A percentile compares a stretch with the other conserved stretches of the same genome.
These are phyloP conservation scores for Backusella psychrophila DNA, from an alignment of 192 early-diverging fungal species.

Conservation along the genomic window DNA sequence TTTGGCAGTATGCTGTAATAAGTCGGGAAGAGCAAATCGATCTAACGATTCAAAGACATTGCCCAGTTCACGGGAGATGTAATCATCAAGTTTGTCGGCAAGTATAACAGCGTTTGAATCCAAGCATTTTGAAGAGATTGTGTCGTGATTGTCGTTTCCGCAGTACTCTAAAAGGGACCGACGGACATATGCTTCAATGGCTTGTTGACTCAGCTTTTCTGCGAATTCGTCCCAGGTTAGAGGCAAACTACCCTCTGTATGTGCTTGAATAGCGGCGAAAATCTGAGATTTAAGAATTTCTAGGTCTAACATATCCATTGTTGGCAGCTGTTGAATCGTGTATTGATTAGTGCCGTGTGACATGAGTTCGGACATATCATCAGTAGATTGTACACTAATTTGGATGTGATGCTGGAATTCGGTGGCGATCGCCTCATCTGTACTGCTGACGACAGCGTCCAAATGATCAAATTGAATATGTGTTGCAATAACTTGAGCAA, in stretches of 20 bases:
- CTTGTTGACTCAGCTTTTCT: conserved; percentile 18
- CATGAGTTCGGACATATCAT: neutral
- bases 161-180: conserved; percentile 6
- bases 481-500: conserved; percentile 20
- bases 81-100: conserved; percentile 15
- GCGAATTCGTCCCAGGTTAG: conserved; percentile 24
- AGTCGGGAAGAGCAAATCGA: conserved; percentile 12
- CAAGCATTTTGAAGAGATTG: conserved; percentile 9
- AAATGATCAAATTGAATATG: conserved; percentile 31
- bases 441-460: conserved; percentile 15
- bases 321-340: neutral
- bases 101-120: conserved; percentile 6
- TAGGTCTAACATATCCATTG: conserved; percentile 19
- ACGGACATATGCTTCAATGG: conserved; percentile 10
- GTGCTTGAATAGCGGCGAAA: conserved; percentile 26
- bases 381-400: conserved; percentile 16
- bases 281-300: conserved; percentile 32
- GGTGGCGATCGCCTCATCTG: conserved; percentile 11
- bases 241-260: conserved; percentile 25
- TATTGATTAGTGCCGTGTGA: neutral
- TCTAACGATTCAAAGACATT: conserved; percentile 24
- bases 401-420: conserved; percentile 26
- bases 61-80: conserved; percentile 7
- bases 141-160: neutral
- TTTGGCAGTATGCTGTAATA: conserved; percentile 11